Evolutionary conservation across 2,329 filamentous ascomycete species (phyloP).

Genomic region (Pleomassaria siparia): DNA sequence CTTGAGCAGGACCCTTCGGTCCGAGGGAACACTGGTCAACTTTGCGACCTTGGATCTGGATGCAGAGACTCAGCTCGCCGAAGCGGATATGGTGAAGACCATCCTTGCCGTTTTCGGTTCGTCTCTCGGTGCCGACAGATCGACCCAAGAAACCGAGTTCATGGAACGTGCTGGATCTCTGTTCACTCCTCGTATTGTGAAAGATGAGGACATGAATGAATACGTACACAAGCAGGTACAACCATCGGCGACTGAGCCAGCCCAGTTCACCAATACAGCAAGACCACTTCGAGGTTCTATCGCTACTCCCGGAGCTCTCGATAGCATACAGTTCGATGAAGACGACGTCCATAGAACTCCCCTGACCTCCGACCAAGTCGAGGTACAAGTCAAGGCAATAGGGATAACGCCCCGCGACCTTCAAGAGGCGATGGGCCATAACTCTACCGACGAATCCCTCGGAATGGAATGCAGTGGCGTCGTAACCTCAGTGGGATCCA

Average conservation of each 20-base stretch:
- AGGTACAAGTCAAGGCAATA: conserved; percentile 37
- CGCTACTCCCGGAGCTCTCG: conserved; percentile 15
- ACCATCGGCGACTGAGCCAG: conserved; percentile 19
- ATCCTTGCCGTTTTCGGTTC: conserved; percentile 16
- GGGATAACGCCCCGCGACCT: conserved; percentile 13
- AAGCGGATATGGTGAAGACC: conserved; percentile 1
- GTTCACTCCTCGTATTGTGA: conserved; percentile 18
- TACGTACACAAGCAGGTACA: conserved; percentile 22
- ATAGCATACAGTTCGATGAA: conserved; percentile 22
- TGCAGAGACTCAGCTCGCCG: conserved; percentile 5
- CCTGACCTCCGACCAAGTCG: conserved; percentile 26
- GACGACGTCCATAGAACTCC: conserved; percentile 5
- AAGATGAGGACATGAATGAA: conserved; percentile 22
- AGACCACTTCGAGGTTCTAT: conserved; percentile 18
- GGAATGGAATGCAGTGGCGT: conserved; percentile 24
- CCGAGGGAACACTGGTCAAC: conserved; percentile 13
- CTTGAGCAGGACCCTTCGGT: conserved; percentile 15
- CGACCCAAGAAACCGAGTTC: conserved; percentile 18
- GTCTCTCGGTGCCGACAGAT: conserved; percentile 2
- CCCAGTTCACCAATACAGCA: conserved; percentile 12
- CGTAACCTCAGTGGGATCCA: conserved; percentile 13
- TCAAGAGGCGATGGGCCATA: conserved; percentile 26
- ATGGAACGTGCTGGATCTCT: conserved; percentile 17
- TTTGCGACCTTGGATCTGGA: conserved; percentile 18
- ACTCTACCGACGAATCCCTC: conserved; percentile 6